Percentiles rank a stretch among this genome's conserved stretches.
Evolutionary conservation across 805 yeast genomes (phyloP).

Genomic region (Suhomyces sp.): DNA sequence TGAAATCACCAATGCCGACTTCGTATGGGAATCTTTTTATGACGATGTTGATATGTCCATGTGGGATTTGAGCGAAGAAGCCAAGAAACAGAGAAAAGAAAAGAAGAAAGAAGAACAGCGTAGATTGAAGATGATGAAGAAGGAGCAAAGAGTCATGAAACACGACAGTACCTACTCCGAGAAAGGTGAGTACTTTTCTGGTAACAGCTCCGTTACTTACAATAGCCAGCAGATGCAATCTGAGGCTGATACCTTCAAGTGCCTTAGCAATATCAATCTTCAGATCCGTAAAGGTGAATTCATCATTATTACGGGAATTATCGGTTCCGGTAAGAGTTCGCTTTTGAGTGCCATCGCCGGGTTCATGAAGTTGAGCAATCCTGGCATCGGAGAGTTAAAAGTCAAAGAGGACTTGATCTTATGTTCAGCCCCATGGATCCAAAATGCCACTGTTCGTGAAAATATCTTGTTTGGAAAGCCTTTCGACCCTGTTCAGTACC

Average conservation of each 20-base stretch:
- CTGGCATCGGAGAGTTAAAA: constrained; percentile 21
- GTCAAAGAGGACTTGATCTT: constrained; percentile 31
- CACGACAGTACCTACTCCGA: constrained; percentile 4
- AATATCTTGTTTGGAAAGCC: constrained; percentile 38
- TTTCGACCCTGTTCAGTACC: constrained; percentile 28
- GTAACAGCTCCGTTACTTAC: constrained; percentile 1
- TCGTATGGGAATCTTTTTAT: constrained; percentile 30
- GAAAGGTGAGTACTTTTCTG: constrained; percentile 1
- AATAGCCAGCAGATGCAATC: not conserved
- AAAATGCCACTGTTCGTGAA: constrained; percentile 40
- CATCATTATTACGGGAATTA: constrained; percentile 41
- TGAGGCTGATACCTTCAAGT: constrained; percentile 22
- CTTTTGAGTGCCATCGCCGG: constrained; percentile 41
- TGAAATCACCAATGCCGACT: constrained; percentile 26
- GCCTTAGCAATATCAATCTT: constrained; percentile 33
- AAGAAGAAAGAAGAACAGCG: constrained; percentile 14
- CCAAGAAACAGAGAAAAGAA: constrained; percentile 8
- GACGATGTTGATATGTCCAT: constrained; percentile 22
- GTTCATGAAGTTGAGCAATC: constrained; percentile 32
- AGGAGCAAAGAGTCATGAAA: constrained; percentile 10
- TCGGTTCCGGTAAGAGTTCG: constrained; percentile 45
- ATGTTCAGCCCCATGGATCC: constrained; percentile 43
- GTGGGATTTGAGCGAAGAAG: constrained; percentile 20
- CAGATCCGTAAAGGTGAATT: constrained; percentile 32
- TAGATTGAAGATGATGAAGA: constrained; percentile 8